Percentiles rank a stretch among this genome's conserved stretches.
Conservation (phyloP, 2,329 filamentous ascomycete genomes). For the Xylariaceae sp. region DNA sequence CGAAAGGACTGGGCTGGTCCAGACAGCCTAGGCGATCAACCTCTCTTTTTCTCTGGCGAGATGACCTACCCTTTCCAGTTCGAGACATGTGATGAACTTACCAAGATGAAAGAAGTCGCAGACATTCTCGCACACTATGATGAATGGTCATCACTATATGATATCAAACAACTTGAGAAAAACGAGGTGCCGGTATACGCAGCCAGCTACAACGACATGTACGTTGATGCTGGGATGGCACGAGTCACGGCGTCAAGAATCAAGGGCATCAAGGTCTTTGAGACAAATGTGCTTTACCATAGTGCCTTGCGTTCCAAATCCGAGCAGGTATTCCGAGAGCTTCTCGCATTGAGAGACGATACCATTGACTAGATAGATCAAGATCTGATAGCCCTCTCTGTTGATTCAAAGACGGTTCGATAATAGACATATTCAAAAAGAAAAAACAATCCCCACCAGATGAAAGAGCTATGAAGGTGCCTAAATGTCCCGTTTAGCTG, state of each 20-base stretch:
- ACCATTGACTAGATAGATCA: slow-evolving; percentile 45
- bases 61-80: slow-evolving; percentile 90
- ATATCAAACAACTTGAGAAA: slow-evolving; percentile 64
- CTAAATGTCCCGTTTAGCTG: too few relatives aligned
- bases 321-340: slow-evolving; percentile 70
- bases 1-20: slow-evolving; percentile 36
- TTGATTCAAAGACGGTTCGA: too few relatives aligned
- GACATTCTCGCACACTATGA: slow-evolving; percentile 63
- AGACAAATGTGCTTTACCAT: slow-evolving; percentile 86
- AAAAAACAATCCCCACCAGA: too few relatives aligned
- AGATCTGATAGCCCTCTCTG: background rate
- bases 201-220: slow-evolving; percentile 88
- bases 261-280: slow-evolving; percentile 71
- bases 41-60: slow-evolving; percentile 81
- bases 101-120: slow-evolving; percentile 63
- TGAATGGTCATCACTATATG: slow-evolving; percentile 75
- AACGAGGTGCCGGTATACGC: slow-evolving; percentile 87
- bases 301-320: slow-evolving; percentile 70
- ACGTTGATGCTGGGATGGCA: slow-evolving; percentile 75
- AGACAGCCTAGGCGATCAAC: slow-evolving; percentile 38
- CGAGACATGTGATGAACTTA: slow-evolving; percentile 72
- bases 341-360: slow-evolving; percentile 74
- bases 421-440: too few relatives aligned
- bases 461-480: too few relatives aligned
- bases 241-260: slow-evolving; percentile 71